These are phyloP conservation scores for Trametes villosa DNA, from an alignment of 768 basidiomycete species.

Conservation along the genomic window DNA sequence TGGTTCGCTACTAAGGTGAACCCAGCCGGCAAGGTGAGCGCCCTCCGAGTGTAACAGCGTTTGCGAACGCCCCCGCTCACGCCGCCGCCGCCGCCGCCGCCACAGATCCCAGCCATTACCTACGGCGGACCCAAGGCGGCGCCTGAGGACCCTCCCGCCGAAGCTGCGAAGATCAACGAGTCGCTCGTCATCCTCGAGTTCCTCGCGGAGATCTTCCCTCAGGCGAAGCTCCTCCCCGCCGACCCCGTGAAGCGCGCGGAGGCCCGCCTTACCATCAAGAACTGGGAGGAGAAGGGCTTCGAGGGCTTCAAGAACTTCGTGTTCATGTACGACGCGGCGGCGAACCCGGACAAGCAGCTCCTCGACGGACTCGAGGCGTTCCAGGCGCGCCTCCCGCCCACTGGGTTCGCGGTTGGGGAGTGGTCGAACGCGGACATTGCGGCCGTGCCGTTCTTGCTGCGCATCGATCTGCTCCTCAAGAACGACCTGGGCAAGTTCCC, in stretches of 20 bases:
- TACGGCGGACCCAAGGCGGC: slow-evolving; percentile 64
- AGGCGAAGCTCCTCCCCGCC: slow-evolving; percentile 52
- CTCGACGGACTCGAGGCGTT: slow-evolving; percentile 48
- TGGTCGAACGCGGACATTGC: slow-evolving; percentile 67
- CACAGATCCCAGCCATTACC: slow-evolving; percentile 61
- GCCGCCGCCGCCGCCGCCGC: slow-evolving; percentile 1
- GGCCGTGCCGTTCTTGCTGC: slow-evolving; percentile 59
- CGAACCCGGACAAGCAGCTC: slow-evolving; percentile 44
- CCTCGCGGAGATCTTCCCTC: slow-evolving; percentile 60
- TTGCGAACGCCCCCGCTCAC: background rate
- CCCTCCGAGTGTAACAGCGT: background rate
- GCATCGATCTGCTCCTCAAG: slow-evolving; percentile 46
- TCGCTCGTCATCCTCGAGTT: slow-evolving; percentile 70
- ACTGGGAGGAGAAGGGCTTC: slow-evolving; percentile 48
- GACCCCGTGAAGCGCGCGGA: slow-evolving; percentile 61
- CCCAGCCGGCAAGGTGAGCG: slow-evolving; percentile 59
- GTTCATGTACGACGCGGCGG: slow-evolving; percentile 51
- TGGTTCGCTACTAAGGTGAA: slow-evolving; percentile 71
- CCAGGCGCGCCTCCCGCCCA: slow-evolving; percentile 53
- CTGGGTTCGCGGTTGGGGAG: slow-evolving; percentile 47
- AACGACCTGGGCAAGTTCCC: slow-evolving; percentile 58
- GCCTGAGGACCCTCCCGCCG: slow-evolving; percentile 58
- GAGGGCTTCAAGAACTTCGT: slow-evolving; percentile 44
- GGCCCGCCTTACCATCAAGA: slow-evolving; percentile 65
- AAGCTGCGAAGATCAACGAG: slow-evolving; percentile 62